Base-by-base conservation (phyloP, 2,329 filamentous ascomycete genomes). In the Pseudocercospora crystallina region DNA sequence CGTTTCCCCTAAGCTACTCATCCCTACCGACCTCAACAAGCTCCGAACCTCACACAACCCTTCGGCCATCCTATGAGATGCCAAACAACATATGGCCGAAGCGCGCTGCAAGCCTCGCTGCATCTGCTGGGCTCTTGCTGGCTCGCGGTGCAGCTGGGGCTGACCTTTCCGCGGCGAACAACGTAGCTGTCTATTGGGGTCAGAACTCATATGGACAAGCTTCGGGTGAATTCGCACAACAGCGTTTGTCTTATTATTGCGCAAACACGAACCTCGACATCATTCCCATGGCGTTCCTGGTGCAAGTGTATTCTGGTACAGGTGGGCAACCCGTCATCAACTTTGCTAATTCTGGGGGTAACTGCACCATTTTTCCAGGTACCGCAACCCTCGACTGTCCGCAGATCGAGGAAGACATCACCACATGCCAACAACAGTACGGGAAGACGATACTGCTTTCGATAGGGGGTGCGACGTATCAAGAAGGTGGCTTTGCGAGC, bases 401-500 rank as follows among this genome's bases (percentile, higher is more conserved):
- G 0, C 69, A 86, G 54, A 78, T 89, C 37, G 85, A 80, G 32
- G 63, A 68, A 36, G 76, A 80, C 47, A 80, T 81, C 57, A 66
- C 65, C 13, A 69, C 76, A 8, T 91, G 87, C 69, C 86, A 90
- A 66, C 59, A 69, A 11, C 70, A 66, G 5, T 71, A 82, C 54
- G 80, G 80, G 56, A 90, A 90, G 71, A 88, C 85, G 1, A 84
- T 90, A 58, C 66, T 89, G 38, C 75, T 90, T 8, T 89, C 86
- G 2, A 75, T 90, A 38, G 87, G 86, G 13, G 86, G 87, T 30
- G 82, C 82, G 2, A 85, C 84, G 1, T 87, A 88, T 67, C 81
- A 74, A 13, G 84, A 88, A 65, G 84, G 82, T 30, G 85, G 85
- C 20, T 88, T 88, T 72, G 62, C 69, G 33, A 79, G 75, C n/a